Base-by-base conservation (phyloP, 2,329 filamentous ascomycete species). In the Pseudogymnoascus sp. region DNA sequence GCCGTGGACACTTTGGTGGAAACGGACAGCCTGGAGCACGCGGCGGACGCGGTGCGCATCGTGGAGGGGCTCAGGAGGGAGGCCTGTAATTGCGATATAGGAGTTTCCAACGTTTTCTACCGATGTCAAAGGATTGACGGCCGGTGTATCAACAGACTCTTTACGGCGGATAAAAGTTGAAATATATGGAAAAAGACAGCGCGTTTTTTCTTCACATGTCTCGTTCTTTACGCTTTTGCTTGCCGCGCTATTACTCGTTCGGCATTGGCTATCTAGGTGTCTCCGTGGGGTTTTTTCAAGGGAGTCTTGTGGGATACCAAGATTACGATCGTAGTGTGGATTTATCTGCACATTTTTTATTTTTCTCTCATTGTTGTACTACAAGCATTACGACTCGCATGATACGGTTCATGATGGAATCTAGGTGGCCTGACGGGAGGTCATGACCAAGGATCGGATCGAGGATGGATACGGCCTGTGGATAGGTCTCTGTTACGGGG, bases 11-110 rank as follows among this genome's bases (percentile, higher is more conserved):
- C 37, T 59, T 39, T 63, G 59, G 63, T 3, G 62, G 63, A 21
- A 66, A 66, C 42, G 65, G 64, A 21, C 67, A 67, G 13, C 62
- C 65, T 37, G 64, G 66, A 35, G 52, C 59, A 27, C 66, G 58
- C 33, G 58, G 68, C 62, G 69, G 68, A 35, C 67, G 70, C 58
- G 69, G 68, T 61, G 65, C 67, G 29, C 69, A 70, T 62, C 66
- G 69, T 36, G 68, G 69, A n/a, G 62, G 60, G 21, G 29, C 48
- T 4, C 48, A 55, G 29, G 48, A 55, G 48, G 48, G 48, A 3
- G 48, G 48, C 48, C 69, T 69, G 63, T 68, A 67, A 66, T 61
- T 7, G 29, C 31, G 25, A 62, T 39, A 37, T 36, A 5, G 29
- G 29, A 33, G 15, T 21, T 55, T 55, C 29, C 29, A 33, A 55